Evolutionary conservation across 1,139 yeast species (phyloP).

Genomic region (Yamadazyma aaseri): DNA sequence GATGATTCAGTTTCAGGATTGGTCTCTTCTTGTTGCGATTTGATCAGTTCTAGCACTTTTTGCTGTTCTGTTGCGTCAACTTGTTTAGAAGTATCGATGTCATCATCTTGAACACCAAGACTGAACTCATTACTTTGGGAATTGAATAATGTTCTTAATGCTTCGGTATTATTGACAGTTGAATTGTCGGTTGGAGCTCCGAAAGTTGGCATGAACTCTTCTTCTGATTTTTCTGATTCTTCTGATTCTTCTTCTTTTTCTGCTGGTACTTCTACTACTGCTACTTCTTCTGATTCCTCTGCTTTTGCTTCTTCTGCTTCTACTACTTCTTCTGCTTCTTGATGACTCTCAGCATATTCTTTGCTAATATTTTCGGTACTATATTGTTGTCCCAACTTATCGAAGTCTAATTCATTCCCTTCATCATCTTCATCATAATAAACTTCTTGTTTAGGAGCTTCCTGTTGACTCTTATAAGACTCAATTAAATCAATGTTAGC

Average conservation of each 20-base stretch:
- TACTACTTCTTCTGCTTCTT: constrained; percentile 12
- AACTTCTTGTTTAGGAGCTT: constrained; percentile 29
- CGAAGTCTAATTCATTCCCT: constrained; percentile 32
- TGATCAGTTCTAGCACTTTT: constrained; percentile 30
- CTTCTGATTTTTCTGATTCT: constrained; percentile 12
- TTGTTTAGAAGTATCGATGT: constrained; percentile 27
- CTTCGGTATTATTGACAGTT: constrained; percentile 49
- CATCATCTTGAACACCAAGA: constrained; percentile 38
- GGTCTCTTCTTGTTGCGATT: constrained; percentile 25
- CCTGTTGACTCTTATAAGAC: constrained; percentile 18
- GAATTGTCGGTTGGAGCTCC: constrained; percentile 22
- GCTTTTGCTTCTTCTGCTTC: constrained; percentile 1
- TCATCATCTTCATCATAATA: constrained; percentile 49
- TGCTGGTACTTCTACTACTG: constrained; percentile 7
- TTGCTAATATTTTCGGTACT: constrained; percentile 30
- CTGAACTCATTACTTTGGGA: constrained; percentile 27
- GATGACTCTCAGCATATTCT: constrained; percentile 28
- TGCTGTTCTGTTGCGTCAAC: constrained; percentile 23
- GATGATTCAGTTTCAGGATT: constrained; percentile 13
- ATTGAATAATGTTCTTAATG: constrained; percentile 63
- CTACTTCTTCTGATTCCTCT: constrained; percentile 10
- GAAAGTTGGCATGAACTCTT: constrained; percentile 49
- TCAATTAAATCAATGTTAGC: constrained; percentile 21
- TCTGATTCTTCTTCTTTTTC: constrained; percentile 3
- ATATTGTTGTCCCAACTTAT: constrained; percentile 23